Evolutionary conservation across 768 basidiomycete species (phyloP).

Genomic region (Calocera viscosa): DNA sequence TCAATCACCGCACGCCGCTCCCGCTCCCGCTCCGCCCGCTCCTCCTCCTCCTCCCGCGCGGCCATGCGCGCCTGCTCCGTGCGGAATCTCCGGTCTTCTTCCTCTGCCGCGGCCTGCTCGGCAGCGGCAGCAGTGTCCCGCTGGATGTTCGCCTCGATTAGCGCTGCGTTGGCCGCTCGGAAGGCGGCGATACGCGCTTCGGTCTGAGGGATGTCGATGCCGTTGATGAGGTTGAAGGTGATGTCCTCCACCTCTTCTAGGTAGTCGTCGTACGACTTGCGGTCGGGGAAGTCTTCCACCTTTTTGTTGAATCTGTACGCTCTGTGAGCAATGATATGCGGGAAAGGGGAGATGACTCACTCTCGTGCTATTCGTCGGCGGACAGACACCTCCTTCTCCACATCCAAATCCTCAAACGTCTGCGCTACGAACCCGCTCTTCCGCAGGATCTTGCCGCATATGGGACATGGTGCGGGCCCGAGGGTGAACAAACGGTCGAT

Average conservation of each 20-base stretch:
- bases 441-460: conserved; percentile 73
- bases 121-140: conserved; percentile 34
- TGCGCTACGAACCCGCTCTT: conserved; percentile 93
- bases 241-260: conserved; percentile 93
- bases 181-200: conserved; percentile 72
- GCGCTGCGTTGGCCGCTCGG: conserved; percentile 64
- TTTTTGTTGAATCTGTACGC: conserved; percentile 78
- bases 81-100: conserved; percentile 63
- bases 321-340: not conserved
- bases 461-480: conserved; percentile 91
- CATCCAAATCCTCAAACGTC: conserved; percentile 82
- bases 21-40: conserved; percentile 62
- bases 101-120: conserved; percentile 61
- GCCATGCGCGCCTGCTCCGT: conserved; percentile 56
- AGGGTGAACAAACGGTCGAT: conserved; percentile 93
- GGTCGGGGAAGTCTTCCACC: conserved; percentile 71
- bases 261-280: conserved; percentile 83
- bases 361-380: conserved; percentile 79
- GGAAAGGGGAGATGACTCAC: conserved; percentile 34
- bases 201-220: conserved; percentile 65
- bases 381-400: conserved; percentile 90
- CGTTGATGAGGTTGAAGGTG: conserved; percentile 89
- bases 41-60: conserved; percentile 57
- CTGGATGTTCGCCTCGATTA: conserved; percentile 73
- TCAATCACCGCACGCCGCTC: conserved; percentile 65